Evolutionary conservation across 2,329 filamentous ascomycete genomes (phyloP).

Genomic region (Exophiala bonariae): DNA sequence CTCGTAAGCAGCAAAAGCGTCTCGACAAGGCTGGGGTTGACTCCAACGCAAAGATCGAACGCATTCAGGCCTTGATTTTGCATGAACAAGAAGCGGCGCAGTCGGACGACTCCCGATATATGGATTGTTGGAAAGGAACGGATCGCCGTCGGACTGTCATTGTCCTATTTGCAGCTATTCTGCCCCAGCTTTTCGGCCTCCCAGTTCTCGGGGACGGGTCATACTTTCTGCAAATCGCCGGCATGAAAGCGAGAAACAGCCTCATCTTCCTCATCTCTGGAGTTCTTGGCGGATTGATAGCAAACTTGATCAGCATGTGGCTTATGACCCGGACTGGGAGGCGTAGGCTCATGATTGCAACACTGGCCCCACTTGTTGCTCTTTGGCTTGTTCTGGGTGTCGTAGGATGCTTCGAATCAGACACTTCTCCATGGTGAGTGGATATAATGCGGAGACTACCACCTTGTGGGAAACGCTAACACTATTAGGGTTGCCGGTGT

Average conservation of each 20-base stretch:
- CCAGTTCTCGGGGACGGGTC: slow-evolving; percentile 44
- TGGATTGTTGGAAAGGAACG: slow-evolving; percentile 30
- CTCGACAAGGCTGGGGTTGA: slow-evolving; percentile 46
- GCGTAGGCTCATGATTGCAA: slow-evolving; percentile 38
- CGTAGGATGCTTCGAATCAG: slow-evolving; percentile 44
- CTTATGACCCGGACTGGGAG: slow-evolving; percentile 42
- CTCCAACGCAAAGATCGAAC: slow-evolving; percentile 33
- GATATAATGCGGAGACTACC: neutral
- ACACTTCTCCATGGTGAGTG: slow-evolving; percentile 40
- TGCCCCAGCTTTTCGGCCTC: slow-evolving; percentile 49
- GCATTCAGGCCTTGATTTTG: slow-evolving; percentile 36
- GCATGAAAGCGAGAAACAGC: slow-evolving; percentile 30
- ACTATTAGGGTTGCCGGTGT: slow-evolving; percentile 29
- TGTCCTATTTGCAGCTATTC: slow-evolving; percentile 39
- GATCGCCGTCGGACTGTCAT: slow-evolving; percentile 33
- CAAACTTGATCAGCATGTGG: slow-evolving; percentile 47
- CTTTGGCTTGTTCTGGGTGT: slow-evolving; percentile 50
- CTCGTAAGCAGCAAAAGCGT: slow-evolving; percentile 48
- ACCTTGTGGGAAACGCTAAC: neutral
- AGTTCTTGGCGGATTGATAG: slow-evolving; percentile 45
- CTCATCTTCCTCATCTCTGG: slow-evolving; percentile 49
- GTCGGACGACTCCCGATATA: slow-evolving; percentile 34
- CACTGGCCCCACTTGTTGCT: slow-evolving; percentile 33
- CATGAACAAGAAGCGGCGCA: slow-evolving; percentile 51
- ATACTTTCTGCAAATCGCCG: slow-evolving; percentile 39